Evolutionary conservation across 345 rosid species (phyloP).

Genomic region (Psidium guajava): DNA sequence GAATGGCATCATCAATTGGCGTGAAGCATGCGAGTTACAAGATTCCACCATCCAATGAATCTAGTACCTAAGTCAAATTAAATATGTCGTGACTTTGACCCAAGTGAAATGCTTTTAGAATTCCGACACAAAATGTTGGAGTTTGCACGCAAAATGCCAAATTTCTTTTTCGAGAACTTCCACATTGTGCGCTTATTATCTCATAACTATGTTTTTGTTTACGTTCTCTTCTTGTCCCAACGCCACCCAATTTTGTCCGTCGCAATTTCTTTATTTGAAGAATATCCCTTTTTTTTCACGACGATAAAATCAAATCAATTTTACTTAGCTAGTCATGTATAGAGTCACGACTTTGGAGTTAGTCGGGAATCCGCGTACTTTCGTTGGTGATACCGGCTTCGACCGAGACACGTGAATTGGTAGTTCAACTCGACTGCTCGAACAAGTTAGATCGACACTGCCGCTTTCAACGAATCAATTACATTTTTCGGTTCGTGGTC

Average conservation of each 20-base stretch:
- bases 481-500: not conserved
- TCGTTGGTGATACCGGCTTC: not conserved
- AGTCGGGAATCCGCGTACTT: too few relatives aligned
- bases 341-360: too few relatives aligned
- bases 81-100: not conserved
- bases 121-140: not conserved
- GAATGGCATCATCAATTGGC: not conserved
- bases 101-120: not conserved
- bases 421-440: not conserved
- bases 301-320: not conserved
- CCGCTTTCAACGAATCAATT: fast-evolving
- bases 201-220: not conserved
- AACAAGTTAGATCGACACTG: not conserved
- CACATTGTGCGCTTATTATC: not conserved
- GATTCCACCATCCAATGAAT: not conserved
- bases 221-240: not conserved
- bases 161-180: not conserved
- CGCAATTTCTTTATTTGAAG: not conserved
- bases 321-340: not conserved
- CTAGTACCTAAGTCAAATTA: not conserved
- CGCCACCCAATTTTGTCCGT: not conserved
- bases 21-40: not conserved
- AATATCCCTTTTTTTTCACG: not conserved
- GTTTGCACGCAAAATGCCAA: not conserved
- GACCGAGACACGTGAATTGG: not conserved